Evolutionary conservation across 2,329 filamentous ascomycete genomes (phyloP).

Genomic region (Pyrenophora tritici-repentis): DNA sequence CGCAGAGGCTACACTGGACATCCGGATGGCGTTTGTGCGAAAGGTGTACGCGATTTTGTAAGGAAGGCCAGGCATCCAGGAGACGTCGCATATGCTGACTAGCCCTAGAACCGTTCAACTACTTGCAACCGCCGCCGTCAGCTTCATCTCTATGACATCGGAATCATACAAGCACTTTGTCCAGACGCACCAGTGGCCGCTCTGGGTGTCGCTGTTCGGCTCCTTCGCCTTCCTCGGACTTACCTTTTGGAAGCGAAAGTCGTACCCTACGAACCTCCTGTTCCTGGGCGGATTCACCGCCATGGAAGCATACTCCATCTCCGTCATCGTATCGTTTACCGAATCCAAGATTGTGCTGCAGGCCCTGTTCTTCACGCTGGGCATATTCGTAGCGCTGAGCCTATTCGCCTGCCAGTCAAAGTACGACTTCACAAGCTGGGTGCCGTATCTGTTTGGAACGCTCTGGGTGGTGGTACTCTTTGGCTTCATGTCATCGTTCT

Average conservation of each 20-base stretch:
- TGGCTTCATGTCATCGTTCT: constrained; percentile 88
- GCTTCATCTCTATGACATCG: constrained; percentile 85
- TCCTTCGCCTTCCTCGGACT: constrained; percentile 45
- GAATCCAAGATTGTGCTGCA: constrained; percentile 82
- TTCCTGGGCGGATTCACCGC: constrained; percentile 91
- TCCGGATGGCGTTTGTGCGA: constrained; percentile 94
- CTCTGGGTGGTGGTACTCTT: constrained; percentile 92
- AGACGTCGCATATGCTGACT: constrained; percentile 18
- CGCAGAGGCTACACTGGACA: constrained; percentile 90
- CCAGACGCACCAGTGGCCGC: constrained; percentile 78
- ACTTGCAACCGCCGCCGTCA: constrained; percentile 78
- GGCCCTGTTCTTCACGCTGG: constrained; percentile 81
- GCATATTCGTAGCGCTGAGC: constrained; percentile 66
- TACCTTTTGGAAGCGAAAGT: constrained; percentile 54
- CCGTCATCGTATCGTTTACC: constrained; percentile 91
- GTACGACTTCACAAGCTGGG: constrained; percentile 98
- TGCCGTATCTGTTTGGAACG: constrained; percentile 88
- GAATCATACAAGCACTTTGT: constrained; percentile 82
- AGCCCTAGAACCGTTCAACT: constrained; percentile 76
- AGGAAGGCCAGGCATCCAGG: constrained; percentile 33
- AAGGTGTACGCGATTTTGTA: constrained; percentile 96
- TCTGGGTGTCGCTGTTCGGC: constrained; percentile 75
- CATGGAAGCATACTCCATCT: constrained; percentile 91
- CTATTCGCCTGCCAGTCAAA: constrained; percentile 95
- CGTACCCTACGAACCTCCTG: constrained; percentile 90